Percentiles rank a stretch among this genome's conserved stretches.
phyloP scores from a whole-genome alignment of 176 grass and related monocot species.

The Alloteropsis semialata region DNA sequence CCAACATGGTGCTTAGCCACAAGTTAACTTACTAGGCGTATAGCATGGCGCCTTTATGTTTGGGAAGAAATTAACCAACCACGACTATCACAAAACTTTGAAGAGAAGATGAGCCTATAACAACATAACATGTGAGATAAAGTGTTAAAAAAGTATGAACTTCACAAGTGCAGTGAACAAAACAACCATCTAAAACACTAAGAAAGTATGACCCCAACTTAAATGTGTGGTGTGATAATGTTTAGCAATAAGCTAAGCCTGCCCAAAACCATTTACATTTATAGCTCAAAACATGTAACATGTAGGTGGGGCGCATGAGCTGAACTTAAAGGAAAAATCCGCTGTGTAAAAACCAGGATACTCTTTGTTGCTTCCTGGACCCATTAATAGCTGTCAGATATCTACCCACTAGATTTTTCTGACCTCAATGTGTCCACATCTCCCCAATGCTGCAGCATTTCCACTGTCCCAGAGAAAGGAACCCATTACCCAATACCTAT shows the following conservation, averaged over 20 bases:
- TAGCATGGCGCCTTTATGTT: too few relatives aligned
- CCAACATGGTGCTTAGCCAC: neutral
- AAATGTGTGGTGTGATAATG: too few relatives aligned
- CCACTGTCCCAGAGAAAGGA: constrained; percentile 23
- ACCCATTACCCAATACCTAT: constrained; percentile 21
- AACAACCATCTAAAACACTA: too few relatives aligned
- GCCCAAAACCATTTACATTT: neutral
- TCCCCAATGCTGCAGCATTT: constrained; percentile 33
- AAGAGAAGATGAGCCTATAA: too few relatives aligned
- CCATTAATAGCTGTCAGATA: constrained; percentile 46
- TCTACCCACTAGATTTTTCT: constrained; percentile 79
- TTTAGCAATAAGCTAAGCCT: too few relatives aligned
- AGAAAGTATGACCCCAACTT: too few relatives aligned
- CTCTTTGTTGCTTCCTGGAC: neutral
- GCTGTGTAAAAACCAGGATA: constrained; percentile 3
- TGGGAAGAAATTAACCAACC: too few relatives aligned
- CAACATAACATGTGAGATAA: too few relatives aligned
- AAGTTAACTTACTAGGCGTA: neutral
- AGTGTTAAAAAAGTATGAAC: too few relatives aligned
- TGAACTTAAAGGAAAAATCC: neutral
- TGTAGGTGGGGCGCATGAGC: neutral
- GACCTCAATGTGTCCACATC: constrained; percentile 41
- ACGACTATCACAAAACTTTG: too few relatives aligned
- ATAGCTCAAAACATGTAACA: neutral
- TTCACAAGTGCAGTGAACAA: too few relatives aligned